Conservation (phyloP, 2,329 filamentous ascomycete species). For the Cercospora sesami region DNA sequence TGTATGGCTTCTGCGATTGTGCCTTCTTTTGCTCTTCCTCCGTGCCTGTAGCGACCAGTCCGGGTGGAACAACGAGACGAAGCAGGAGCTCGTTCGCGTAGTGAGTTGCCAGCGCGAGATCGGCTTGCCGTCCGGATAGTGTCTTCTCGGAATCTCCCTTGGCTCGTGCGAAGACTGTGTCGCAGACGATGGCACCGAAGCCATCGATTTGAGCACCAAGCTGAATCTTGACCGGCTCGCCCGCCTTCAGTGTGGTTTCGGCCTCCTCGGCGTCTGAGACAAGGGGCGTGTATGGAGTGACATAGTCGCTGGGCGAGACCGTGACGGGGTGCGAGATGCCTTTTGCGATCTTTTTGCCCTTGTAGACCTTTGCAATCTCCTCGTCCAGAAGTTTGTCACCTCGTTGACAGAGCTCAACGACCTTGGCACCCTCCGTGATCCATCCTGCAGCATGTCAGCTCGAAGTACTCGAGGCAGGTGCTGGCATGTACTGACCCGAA, state of each 20-base stretch:
- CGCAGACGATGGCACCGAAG: conserved; percentile 93
- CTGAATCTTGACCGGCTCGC: conserved; percentile 94
- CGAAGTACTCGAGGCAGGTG: background rate
- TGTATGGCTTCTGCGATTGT: conserved; percentile 74
- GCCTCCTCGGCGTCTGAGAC: conserved; percentile 84
- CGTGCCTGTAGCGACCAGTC: conserved; percentile 74
- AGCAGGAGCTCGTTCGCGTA: conserved; percentile 95
- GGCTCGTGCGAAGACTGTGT: conserved; percentile 75
- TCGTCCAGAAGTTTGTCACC: conserved; percentile 94
- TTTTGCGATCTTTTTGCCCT: conserved; percentile 95
- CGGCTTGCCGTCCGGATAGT: conserved; percentile 71
- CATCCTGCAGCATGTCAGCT: conserved; percentile 50
- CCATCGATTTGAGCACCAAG: conserved; percentile 98
- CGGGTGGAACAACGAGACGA: conserved; percentile 87
- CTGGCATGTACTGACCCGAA: conserved; percentile 50
- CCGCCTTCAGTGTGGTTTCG: conserved; percentile 72
- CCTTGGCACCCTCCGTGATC: conserved; percentile 83
- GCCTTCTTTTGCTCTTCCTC: conserved; percentile 95
- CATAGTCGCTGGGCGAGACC: conserved; percentile 87
- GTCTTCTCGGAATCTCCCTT: conserved; percentile 54
- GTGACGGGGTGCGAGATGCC: conserved; percentile 94
- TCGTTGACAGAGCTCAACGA: conserved; percentile 90
- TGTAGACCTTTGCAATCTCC: conserved; percentile 93
- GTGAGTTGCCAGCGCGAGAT: conserved; percentile 86
- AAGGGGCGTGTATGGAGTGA: conserved; percentile 95